Evolutionary conservation across 805 yeast genomes (phyloP), one percentile per base, ranked within the genome.

Genomic region (Kluyveromyces nonfermentans): DNA sequence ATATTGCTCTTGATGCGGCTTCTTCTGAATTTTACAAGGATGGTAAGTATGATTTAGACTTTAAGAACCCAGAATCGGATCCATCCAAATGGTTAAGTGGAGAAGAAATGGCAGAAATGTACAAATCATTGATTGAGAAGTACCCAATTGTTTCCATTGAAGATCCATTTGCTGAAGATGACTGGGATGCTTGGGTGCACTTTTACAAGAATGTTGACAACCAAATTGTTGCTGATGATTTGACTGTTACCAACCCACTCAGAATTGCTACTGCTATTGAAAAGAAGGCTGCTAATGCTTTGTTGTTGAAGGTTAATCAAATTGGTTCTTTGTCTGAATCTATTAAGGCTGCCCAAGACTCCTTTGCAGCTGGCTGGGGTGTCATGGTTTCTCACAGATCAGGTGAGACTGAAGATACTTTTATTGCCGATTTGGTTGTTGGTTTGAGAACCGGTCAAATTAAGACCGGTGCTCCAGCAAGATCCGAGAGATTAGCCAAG

Each of bases 301-400:
- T 90, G 62, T 80, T 90, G 70, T 80, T 90, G 71, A 90, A 90
- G 86, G 96, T 93, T 59, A 90, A 90, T 89, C 98, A 90, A 80
- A 90, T 90, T 62, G 98, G 98, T 78, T 75, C 97, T 57, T 75
- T 90, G 62, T 70, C 95, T 60, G 98, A 90, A 80, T 86, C 97
- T 54, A 88, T 90, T 73, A 78, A 87, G 71, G 97, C 97, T 65
- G 97, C 97, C 64, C 73, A 85, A 70, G 93, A 85, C 72, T 85
- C 97, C 48, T 89, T 80, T 75, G 82, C 80, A 55, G 97, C 96
- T 54, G 87, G 87, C 67, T 90, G 98, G 98, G 97, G 97, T 79
- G 96, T 89, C 68, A 89, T 90, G 97, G 97, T 93, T 63, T 89
- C 97, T 65, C 98, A 90, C 87, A 88, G 98, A 82, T 89, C 97